A percentile compares a stretch with the other conserved stretches of the same genome.
These are phyloP conservation scores for Tephrocybe sp. DNA, from an alignment of 768 basidiomycete species.

Conservation along the genomic window DNA sequence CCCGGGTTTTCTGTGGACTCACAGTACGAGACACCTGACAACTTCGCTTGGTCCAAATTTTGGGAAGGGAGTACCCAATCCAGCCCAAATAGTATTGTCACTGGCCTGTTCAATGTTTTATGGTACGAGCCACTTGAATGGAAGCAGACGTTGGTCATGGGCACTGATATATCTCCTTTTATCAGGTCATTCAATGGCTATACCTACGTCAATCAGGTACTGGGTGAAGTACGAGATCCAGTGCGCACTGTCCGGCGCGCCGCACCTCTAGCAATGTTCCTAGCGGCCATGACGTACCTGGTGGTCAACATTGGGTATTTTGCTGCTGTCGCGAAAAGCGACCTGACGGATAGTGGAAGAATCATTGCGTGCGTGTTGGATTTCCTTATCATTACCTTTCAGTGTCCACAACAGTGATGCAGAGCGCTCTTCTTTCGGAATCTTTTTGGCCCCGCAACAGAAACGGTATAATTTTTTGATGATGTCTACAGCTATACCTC, in stretches of 20 bases:
- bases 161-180: neutral
- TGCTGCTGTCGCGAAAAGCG: conserved; percentile 64
- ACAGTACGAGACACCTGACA: conserved; percentile 50
- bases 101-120: conserved; percentile 65
- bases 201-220: conserved; percentile 68
- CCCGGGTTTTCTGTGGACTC: conserved; percentile 48
- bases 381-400: neutral
- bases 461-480: conserved; percentile 48
- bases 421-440: conserved; percentile 74
- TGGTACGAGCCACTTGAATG: conserved; percentile 45
- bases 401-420: neutral
- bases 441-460: conserved; percentile 60
- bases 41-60: conserved; percentile 56
- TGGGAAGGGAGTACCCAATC: conserved; percentile 58
- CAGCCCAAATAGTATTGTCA: conserved; percentile 58
- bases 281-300: conserved; percentile 57
- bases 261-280: conserved; percentile 60
- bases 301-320: conserved; percentile 72
- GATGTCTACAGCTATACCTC: neutral
- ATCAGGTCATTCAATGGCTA: conserved; percentile 70
- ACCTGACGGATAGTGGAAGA: conserved; percentile 58
- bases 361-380: conserved; percentile 57
- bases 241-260: conserved; percentile 69
- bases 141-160: neutral
- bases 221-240: conserved; percentile 69